These are phyloP conservation scores for Trichosporon sp. DNA, from an alignment of 1,284 basidiomycete species.

Conservation along the genomic window DNA sequence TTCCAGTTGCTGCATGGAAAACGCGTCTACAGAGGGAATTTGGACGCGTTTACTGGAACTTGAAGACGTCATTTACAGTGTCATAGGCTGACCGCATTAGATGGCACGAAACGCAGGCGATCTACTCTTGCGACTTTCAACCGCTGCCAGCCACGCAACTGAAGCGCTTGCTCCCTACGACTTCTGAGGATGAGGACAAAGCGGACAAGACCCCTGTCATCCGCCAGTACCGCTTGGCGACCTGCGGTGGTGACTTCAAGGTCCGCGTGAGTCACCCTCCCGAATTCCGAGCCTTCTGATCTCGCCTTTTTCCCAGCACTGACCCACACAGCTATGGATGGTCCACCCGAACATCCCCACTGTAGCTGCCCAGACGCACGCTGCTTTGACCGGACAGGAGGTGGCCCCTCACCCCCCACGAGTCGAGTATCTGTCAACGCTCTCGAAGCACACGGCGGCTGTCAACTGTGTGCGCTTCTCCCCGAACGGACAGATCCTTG, in stretches of 20 bases:
- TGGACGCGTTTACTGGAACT: conserved; percentile 15
- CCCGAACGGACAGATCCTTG: conserved; percentile 89
- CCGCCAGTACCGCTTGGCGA: conserved; percentile 81
- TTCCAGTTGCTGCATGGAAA: background rate
- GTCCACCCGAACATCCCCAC: conserved; percentile 85
- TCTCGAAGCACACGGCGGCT: conserved; percentile 87
- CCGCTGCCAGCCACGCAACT: conserved; percentile 61
- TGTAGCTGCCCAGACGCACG: conserved; percentile 58
- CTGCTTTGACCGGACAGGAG: conserved; percentile 62
- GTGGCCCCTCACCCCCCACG: conserved; percentile 70
- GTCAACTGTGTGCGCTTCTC: conserved; percentile 97
- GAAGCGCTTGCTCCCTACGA: conserved; percentile 56
- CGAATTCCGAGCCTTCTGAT: conserved; percentile 23
- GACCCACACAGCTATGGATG: conserved; percentile 77
- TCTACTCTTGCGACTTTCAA: conserved; percentile 93
- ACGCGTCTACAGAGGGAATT: background rate
- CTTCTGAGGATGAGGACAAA: conserved; percentile 41
- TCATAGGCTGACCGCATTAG: conserved; percentile 34
- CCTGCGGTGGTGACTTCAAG: conserved; percentile 95
- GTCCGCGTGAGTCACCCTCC: conserved; percentile 71
- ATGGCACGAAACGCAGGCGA: conserved; percentile 91
- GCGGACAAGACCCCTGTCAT: conserved; percentile 31
- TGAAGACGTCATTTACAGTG: background rate
- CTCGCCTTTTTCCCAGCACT: conserved; percentile 14
- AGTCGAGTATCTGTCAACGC: conserved; percentile 92